Evolutionary conservation across 257 asterid genomes (phyloP).

Genomic region (Solanum virginianum): DNA sequence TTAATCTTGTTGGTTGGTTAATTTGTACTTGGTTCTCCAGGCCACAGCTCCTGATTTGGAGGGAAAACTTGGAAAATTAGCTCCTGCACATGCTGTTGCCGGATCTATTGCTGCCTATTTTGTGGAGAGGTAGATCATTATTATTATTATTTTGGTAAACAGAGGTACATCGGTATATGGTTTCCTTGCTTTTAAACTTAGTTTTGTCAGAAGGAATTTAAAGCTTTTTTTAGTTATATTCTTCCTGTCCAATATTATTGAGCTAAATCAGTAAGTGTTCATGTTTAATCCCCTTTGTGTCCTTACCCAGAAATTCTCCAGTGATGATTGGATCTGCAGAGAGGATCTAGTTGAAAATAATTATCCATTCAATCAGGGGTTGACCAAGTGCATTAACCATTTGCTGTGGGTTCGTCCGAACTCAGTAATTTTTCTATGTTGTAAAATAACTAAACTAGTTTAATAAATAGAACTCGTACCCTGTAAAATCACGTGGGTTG

Average conservation of each 20-base stretch:
- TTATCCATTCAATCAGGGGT: background rate
- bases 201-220: background rate
- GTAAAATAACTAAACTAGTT: background rate
- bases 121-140: constrained; percentile 51
- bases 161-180: constrained; percentile 31
- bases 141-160: background rate
- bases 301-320: background rate
- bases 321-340: background rate
- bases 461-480: background rate
- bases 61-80: constrained; percentile 72
- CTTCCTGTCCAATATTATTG: background rate
- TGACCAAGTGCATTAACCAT: background rate
- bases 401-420: background rate
- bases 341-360: background rate
- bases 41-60: constrained; percentile 83
- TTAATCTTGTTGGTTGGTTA: background rate
- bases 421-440: background rate
- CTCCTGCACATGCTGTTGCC: constrained; percentile 82
- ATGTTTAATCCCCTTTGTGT: background rate
- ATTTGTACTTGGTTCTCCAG: constrained; percentile 13
- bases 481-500: background rate
- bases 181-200: background rate
- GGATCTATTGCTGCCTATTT: constrained; percentile 57
- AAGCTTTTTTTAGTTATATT: background rate
- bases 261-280: background rate